Base-by-base conservation (phyloP, 2,329 filamentous ascomycete genomes). In the Mycosphaerelloides madeirae region DNA sequence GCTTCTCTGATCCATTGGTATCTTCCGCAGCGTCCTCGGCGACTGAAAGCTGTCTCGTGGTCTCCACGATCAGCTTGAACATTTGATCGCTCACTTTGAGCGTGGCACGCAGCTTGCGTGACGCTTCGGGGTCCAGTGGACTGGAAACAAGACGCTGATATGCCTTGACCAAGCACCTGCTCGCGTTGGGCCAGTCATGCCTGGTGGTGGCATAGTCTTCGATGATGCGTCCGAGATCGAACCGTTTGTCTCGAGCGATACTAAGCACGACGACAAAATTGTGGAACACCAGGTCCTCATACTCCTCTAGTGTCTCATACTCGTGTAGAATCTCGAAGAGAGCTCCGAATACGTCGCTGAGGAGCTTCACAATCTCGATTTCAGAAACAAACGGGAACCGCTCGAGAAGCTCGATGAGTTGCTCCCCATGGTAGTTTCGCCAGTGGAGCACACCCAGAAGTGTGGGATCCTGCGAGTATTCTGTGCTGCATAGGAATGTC, bases 81-180 rank as follows among this genome's bases (percentile, higher is more conserved):
- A 98, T 84, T 58, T 96, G 89, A 31, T 85, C 81, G 31, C 91
- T 89, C 20, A 98, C 91, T 65, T 98, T 98, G 70, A 97, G 89
- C 0, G 93, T 91, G 14, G 91, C 85, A 41, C 91, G 82, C 39
- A 98, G 74, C 57, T 87, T 89, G 32, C 90, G 80, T 13, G 91
- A 87, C 15, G 81, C 87, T 52, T 93, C 84, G 0, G 86, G 79
- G 55, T 97, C 89, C 1, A 85, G 83, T 1, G 88, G 87, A 36
- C 87, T 89, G 41, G 85, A 81, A 7, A 98, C 73, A 3, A 97
- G 77, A 42, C 91, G 79, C 3, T 85, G 85, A 57, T 94, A 95
- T 29, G 90, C 95, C 52, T 87, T 77, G 40, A 96, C 83, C 20
- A 98, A 73, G 61, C 88, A 95, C 4, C 88, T 82, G 0, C 89